Conservation (phyloP, 73 alveolate species). For the Blepharisma stoltei region DNA sequence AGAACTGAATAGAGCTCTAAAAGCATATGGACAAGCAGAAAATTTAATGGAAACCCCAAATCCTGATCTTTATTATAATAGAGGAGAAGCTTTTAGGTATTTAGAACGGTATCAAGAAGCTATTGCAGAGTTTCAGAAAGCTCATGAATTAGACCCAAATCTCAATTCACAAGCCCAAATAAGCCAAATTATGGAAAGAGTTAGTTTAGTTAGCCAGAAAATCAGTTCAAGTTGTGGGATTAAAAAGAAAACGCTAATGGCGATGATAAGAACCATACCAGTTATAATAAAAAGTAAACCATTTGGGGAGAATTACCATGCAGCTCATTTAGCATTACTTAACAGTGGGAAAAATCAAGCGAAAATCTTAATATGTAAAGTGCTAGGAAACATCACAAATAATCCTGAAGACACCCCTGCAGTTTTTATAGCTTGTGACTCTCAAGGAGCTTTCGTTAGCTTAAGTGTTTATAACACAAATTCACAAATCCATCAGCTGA, state of each 20-base stretch:
- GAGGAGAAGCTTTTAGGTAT: conserved; percentile 51
- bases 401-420: conserved; percentile 15
- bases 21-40: conserved; percentile 57
- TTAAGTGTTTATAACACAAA: not conserved
- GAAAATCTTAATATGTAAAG: conserved; percentile 10
- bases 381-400: not conserved
- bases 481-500: conserved; percentile 53
- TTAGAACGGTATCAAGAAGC: conserved; percentile 65
- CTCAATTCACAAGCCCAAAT: conserved; percentile 48
- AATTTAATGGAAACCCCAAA: conserved; percentile 41
- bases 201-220: conserved; percentile 31
- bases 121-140: conserved; percentile 45
- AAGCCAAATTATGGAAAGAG: conserved; percentile 40
- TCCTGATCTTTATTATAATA: conserved; percentile 68
- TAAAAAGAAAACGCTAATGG: conserved; percentile 43
- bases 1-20: conserved; percentile 54
- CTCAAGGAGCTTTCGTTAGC: conserved; percentile 8
- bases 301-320: not conserved
- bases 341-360: not conserved
- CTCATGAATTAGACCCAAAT: conserved; percentile 58
- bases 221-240: conserved; percentile 44
- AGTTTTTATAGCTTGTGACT: conserved; percentile 21
- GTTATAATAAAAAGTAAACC: not conserved
- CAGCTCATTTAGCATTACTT: not conserved
- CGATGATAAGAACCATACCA: conserved; percentile 55